Base-by-base conservation (phyloP, 2,329 filamentous ascomycete species). In the Oidium heveae region DNA sequence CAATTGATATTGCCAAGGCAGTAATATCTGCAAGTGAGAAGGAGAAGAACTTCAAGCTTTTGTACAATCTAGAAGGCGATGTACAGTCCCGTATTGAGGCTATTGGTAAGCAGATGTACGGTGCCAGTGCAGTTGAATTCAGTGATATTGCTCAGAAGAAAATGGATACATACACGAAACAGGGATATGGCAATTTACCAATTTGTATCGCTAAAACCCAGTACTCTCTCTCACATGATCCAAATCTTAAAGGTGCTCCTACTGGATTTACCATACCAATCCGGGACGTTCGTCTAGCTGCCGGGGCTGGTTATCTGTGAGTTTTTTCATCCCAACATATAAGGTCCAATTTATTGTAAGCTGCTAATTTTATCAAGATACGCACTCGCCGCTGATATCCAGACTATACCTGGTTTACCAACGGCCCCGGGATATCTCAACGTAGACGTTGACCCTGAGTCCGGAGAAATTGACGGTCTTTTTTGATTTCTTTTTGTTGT, bases 151-250 rank as follows among this genome's bases (percentile, higher is more conserved):
- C 91, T 0, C 86, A 93, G 72, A 86, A 87, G 72, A 96, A 98
- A 77, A 84, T 96, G 59, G 88, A 95, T 66, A 88, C 82, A 8
- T 98, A 96, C 70, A 88, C 84, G 34, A 79, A 79, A 66, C 91
- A 96, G 68, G 91, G 91, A 49, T 93, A 89, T 63, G 84, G 83
- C 22, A 86, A 94, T 68, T 72, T 98, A 59, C 91, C 91, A 37
- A 94, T 96, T 65, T 98, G 91, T 68, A 78, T 96, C 60, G 91
- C 91, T 58, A 98, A 98, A 80, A 98, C 91, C 15, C 91, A 98
- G 69, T 98, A 98, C 72, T 94, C 86, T 36, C 75, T 98, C 52
- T 91, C 84, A 56, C 89, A 96, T 68, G 87, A 98, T 67, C 83
- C 89, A 2, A 80, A 84, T 12, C 74, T 96, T 62, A 98, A 98